Evolutionary conservation across 768 basidiomycete genomes (phyloP).

Genomic region (Naematelia encephala): DNA sequence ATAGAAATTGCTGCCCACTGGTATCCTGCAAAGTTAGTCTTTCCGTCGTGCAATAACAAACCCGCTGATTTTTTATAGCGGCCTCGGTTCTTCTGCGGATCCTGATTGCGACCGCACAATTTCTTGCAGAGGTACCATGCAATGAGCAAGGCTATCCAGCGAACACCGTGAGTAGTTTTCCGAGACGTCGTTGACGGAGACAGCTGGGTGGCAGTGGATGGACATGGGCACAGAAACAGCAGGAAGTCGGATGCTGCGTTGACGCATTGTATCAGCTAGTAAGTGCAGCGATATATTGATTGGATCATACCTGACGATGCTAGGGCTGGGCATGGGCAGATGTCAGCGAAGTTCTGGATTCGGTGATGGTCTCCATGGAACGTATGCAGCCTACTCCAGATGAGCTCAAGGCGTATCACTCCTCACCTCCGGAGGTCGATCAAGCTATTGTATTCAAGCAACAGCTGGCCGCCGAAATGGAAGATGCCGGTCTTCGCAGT

Average conservation of each 20-base stretch:
- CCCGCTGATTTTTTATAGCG: slow-evolving; percentile 11
- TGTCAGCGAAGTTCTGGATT: slow-evolving; percentile 21
- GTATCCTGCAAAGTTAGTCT: slow-evolving; percentile 29
- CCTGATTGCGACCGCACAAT: slow-evolving; percentile 20
- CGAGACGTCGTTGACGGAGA: neutral
- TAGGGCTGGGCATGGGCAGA: slow-evolving; percentile 29
- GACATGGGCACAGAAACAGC: slow-evolving; percentile 35
- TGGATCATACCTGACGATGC: neutral
- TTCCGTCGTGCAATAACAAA: neutral
- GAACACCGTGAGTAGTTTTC: slow-evolving; percentile 19
- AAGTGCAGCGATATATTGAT: slow-evolving; percentile 6
- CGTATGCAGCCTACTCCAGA: slow-evolving; percentile 24
- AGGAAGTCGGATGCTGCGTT: slow-evolving; percentile 18
- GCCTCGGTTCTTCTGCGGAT: slow-evolving; percentile 22
- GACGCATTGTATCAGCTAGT: slow-evolving; percentile 36
- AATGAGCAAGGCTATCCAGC: slow-evolving; percentile 36
- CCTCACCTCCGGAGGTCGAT: neutral
- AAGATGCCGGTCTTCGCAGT: neutral
- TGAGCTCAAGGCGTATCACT: slow-evolving; percentile 1
- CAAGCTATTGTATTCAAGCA: neutral
- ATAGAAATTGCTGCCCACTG: slow-evolving; percentile 25
- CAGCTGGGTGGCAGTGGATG: slow-evolving; percentile 35
- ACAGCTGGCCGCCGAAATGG: neutral
- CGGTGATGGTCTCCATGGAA: slow-evolving; percentile 31
- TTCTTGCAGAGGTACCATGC: slow-evolving; percentile 31